Evolutionary conservation across 371 early-diverging fungal genomes (phyloP), one percentile per base, ranked within the genome.

Genomic region (Parasitella parasitica): DNA sequence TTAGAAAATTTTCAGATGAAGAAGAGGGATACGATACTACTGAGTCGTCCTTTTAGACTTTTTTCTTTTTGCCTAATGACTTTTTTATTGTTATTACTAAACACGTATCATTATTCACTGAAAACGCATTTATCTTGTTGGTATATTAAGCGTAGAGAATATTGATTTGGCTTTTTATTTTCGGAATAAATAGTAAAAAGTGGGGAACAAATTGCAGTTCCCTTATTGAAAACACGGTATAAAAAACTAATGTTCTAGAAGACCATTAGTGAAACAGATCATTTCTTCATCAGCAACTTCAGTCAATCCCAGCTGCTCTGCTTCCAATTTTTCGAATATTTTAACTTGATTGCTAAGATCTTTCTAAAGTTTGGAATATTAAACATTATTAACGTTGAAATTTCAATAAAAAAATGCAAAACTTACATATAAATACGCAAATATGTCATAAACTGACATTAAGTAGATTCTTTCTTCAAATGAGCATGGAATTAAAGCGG

Each of bases 281-380:
- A 53, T 60, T 34, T 60, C 61, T 60, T 53, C 54, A 32, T 54
- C 61, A 52, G 38, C 61, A 60, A 60, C 43, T 13, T 53, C 46
- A 53, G 46, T 28, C 41, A 60, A 46, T 35, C 61, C 61, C 54
- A 39, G 43, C 54, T 60, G 61, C 32, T 60, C 61, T 41, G 28
- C 41, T 53, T 60, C 61, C 13, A 60, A 46, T 43, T 38, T 52
- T 53, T 53, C 46, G 36, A 60, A 60, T 41, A 60, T 16, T 54
- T 34, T 43, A 32, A 28, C 37, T 60, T 53, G 54, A 34, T 60
- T 46, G 38, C 46, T 39, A 60, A 53, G 54, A 34, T 60, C 53
- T 8, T 38, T 51, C 52, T 59, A 51, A 48, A 48, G 6, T 48
- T 48, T 48, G 49, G 8, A 48, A 48, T 48, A 48, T 48, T 48